phyloP scores from a whole-genome alignment of 1,139 yeast species.

The Kodamaea ohmeri region DNA sequence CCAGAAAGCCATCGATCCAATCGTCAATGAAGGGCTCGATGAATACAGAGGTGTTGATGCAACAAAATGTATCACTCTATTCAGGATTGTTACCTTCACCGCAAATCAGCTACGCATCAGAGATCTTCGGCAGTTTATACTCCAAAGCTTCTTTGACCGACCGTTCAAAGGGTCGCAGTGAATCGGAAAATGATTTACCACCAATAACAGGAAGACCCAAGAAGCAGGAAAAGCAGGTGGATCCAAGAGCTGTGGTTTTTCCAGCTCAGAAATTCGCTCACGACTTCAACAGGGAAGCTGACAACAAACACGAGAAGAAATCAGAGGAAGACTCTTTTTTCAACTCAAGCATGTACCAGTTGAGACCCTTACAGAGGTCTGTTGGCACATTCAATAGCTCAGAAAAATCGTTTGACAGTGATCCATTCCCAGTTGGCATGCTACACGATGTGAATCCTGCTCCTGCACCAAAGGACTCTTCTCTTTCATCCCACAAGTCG shows the following conservation, averaged over 20 bases:
- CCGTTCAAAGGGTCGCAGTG: not conserved
- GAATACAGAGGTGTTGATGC: constrained; percentile 33
- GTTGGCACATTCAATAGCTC: constrained; percentile 24
- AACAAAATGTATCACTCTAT: constrained; percentile 31
- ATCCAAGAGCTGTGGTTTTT: too few species aligned
- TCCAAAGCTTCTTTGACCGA: constrained; percentile 1
- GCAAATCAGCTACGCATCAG: constrained; percentile 36
- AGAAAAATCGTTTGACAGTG: constrained; percentile 6
- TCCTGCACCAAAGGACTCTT: not conserved
- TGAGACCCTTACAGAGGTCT: constrained; percentile 34
- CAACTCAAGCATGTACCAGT: constrained; percentile 25
- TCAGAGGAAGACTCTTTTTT: constrained; percentile 16
- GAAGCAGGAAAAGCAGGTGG: not conserved
- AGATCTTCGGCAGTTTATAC: constrained; percentile 26
- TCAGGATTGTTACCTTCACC: constrained; percentile 41
- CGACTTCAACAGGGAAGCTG: constrained; percentile 23
- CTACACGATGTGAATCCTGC: not conserved
- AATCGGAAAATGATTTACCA: not conserved
- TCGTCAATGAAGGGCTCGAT: constrained; percentile 19
- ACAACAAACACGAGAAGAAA: constrained; percentile 16
- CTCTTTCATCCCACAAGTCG: not conserved
- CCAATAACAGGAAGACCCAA: constrained; percentile 2
- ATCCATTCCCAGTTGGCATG: not conserved
- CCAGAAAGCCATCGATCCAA: constrained; percentile 13
- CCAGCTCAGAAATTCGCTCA: constrained; percentile 15